These are phyloP conservation scores for Dothistroma septosporum DNA, from an alignment of 2,329 filamentous ascomycete species.

Conservation along the genomic window DNA sequence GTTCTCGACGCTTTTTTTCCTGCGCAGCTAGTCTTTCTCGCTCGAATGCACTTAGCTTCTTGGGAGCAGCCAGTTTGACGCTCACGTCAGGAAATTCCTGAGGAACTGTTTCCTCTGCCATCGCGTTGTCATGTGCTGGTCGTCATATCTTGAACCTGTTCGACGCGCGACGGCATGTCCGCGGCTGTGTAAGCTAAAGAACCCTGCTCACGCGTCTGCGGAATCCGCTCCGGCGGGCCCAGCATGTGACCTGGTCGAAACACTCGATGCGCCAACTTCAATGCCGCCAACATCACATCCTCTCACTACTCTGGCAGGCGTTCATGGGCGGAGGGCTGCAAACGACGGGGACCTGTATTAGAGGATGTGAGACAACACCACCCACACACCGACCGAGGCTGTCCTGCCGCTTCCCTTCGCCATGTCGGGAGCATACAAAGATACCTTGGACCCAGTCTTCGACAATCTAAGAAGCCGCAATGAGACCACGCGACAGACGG, in stretches of 20 bases:
- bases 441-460: conserved; percentile 31
- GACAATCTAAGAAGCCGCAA: conserved; percentile 30
- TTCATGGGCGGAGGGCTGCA: not conserved
- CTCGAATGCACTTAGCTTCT: conserved; percentile 84
- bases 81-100: conserved; percentile 65
- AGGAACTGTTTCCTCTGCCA: conserved; percentile 23
- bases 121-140: conserved; percentile 4
- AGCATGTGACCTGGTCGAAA: not conserved
- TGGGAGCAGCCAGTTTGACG: conserved; percentile 68
- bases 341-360: conserved; percentile 1
- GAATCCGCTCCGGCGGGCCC: not conserved
- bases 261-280: not conserved
- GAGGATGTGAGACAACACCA: conserved; percentile 9
- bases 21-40: conserved; percentile 84
- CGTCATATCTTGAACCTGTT: not conserved
- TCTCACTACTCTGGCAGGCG: not conserved
- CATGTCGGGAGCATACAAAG: conserved; percentile 33
- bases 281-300: not conserved
- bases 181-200: not conserved
- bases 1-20: conserved; percentile 78
- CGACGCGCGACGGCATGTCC: not conserved
- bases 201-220: not conserved
- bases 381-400: conserved; percentile 4
- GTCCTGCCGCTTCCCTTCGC: conserved; percentile 9
- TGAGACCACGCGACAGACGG: conserved; percentile 28